Conservation (phyloP, 2,329 filamentous ascomycete species). For the Salinomyces thailandicus region DNA sequence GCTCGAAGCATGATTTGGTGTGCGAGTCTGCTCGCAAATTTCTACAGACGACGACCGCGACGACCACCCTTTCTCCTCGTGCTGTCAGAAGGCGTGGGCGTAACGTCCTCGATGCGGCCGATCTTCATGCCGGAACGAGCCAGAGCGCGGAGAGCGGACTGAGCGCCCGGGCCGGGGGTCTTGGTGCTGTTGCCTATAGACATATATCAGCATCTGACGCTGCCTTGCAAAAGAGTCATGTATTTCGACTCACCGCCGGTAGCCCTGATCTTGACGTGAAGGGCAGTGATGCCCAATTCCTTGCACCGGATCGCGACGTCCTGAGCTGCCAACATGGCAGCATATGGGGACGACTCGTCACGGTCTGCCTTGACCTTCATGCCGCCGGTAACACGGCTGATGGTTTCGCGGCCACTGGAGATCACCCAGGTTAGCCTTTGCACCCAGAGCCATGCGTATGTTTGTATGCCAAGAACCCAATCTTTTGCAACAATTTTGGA, state of each 20-base stretch:
- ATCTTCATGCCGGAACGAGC: constrained; percentile 99
- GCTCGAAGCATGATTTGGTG: too few relatives aligned
- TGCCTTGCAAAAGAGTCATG: neutral
- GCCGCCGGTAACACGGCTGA: constrained; percentile 98
- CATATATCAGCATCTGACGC: neutral
- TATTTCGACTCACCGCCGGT: constrained; percentile 66
- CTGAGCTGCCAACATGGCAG: constrained; percentile 99
- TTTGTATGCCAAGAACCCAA: constrained; percentile 8
- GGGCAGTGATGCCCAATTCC: constrained; percentile 79
- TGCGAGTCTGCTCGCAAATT: constrained; percentile 10
- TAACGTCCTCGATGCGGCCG: constrained; percentile 98
- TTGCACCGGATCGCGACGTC: constrained; percentile 78
- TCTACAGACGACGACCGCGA: constrained; percentile 97
- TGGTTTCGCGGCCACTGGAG: constrained; percentile 95
- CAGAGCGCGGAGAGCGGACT: constrained; percentile 96
- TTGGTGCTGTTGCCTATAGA: constrained; percentile 87
- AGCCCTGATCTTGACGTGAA: constrained; percentile 99
- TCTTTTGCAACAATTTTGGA: neutral
- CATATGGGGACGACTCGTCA: constrained; percentile 99
- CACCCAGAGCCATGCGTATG: constrained; percentile 23
- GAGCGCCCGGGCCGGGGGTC: constrained; percentile 97
- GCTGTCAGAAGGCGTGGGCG: constrained; percentile 96
- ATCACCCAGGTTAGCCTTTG: constrained; percentile 58
- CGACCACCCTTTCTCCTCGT: constrained; percentile 99
- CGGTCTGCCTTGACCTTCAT: constrained; percentile 99